Evolutionary conservation across 805 yeast genomes (phyloP).

Genomic region (Candida krabiensis): DNA sequence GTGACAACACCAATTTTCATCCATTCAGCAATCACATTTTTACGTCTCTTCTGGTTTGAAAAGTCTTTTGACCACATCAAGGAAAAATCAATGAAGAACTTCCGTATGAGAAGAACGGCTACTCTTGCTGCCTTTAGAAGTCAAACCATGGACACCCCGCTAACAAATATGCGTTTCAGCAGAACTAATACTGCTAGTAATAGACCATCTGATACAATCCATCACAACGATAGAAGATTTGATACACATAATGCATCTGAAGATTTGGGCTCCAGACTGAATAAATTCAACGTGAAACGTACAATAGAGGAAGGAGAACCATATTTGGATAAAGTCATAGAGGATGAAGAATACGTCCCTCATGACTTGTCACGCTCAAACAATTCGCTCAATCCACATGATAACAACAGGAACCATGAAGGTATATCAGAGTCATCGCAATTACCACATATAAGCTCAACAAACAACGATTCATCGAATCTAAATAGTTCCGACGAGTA

Average conservation of each 20-base stretch:
- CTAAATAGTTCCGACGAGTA: constrained; percentile 2
- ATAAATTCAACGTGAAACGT: constrained; percentile 14
- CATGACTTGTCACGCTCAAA: constrained; percentile 23
- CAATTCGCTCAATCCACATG: constrained; percentile 14
- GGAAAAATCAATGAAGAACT: constrained; percentile 71
- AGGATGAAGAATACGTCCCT: constrained; percentile 12
- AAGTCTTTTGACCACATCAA: constrained; percentile 82
- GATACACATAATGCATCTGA: constrained; percentile 34
- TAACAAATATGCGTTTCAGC: constrained; percentile 9
- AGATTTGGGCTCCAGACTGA: constrained; percentile 25
- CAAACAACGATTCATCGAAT: constrained; percentile 4
- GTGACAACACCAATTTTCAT: constrained; percentile 87
- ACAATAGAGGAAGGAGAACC: constrained; percentile 10
- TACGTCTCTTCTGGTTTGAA: constrained; percentile 88
- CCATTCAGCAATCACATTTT: constrained; percentile 72
- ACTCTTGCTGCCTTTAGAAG: constrained; percentile 56
- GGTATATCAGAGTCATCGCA: constrained; percentile 14
- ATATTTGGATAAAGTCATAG: constrained; percentile 18
- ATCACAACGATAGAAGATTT: constrained; percentile 10
- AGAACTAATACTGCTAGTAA: constrained; percentile 6
- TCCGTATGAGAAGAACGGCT: constrained; percentile 77
- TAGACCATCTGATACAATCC: neutral
- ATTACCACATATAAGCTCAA: neutral
- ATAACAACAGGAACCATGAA: constrained; percentile 2
- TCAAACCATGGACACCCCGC: constrained; percentile 26